Conservation (phyloP, 2,329 filamentous ascomycete species). For the Didymella pomorum region DNA sequence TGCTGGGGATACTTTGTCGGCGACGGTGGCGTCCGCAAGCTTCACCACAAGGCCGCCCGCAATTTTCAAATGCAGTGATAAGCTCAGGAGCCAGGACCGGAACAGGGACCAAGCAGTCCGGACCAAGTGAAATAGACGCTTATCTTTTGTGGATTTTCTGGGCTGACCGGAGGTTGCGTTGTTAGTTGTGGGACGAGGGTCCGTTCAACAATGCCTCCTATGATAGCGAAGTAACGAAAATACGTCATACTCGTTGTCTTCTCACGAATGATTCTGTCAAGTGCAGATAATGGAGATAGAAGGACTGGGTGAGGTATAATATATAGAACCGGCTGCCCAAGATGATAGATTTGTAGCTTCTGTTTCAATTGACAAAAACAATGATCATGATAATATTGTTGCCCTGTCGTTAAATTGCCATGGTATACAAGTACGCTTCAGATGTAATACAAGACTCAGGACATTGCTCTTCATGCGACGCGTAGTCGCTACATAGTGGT, state of each 20-base stretch:
- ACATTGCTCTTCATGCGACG: background rate
- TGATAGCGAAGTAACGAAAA: constrained; percentile 16
- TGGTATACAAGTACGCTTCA: no score
- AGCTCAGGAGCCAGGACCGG: background rate
- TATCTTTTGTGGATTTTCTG: constrained; percentile 23
- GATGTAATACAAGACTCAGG: no score
- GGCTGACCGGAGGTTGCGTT: background rate
- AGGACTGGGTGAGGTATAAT: no score
- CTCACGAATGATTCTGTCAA: background rate
- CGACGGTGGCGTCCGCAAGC: background rate
- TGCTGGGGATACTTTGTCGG: background rate
- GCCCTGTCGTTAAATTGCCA: no score
- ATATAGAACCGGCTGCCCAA: no score
- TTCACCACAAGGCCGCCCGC: background rate
- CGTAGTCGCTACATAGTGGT: constrained; percentile 8
- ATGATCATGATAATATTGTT: background rate
- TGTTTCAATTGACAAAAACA: no score
- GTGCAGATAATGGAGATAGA: background rate
- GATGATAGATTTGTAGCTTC: no score
- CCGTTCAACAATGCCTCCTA: background rate
- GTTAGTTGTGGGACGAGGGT: constrained; percentile 11
- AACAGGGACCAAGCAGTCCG: constrained; percentile 8
- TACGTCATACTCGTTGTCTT: constrained; percentile 7
- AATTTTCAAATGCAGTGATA: background rate
- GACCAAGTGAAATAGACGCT: constrained; percentile 18